Evolutionary conservation across 768 basidiomycete genomes (phyloP), one percentile per base, ranked within the genome.

Genomic region (Suillus alpinus): DNA sequence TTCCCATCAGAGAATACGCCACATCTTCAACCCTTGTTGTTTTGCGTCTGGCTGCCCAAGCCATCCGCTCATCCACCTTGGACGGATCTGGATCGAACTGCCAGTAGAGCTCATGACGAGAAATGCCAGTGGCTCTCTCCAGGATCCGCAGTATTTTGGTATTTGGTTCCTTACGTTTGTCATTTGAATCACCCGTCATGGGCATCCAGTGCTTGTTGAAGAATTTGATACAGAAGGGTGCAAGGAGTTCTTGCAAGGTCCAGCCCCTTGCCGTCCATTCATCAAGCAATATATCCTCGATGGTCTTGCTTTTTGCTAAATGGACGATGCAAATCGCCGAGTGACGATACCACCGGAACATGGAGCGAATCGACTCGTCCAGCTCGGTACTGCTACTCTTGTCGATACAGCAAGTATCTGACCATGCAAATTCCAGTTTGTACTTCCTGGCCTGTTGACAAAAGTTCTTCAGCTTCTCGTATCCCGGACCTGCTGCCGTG

Each of bases 1-100:
- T 36, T 16, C 60, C 65, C 53, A 67, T 51, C 20, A 67, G 46
- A 1, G 61, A 66, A 41, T 67, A 67, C 20, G 65, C 63, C 10
- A 40, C 41, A 34, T 67, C 66, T 41, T 66, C 66, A 20, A 31
- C 44, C 31, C 63, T 37, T n/a, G 63, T 64, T 26, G 66, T 67
- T 13, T 36, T 60, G 47, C 66, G 43, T 10, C 50, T 53, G 12
- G 66, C 59, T n/a, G 65, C 66, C 65, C 66, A 66, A 4, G 39
- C 37, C 46, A 66, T 59, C 26, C 57, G 41, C 32, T 56, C 49
- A 50, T 50, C 49, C 49, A 50, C 49, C 29, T 50, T 50, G 49
- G 10, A 3, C 18, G 49, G 49, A n/a, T 29, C 18, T 31, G 49
- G 49, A n/a, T 10, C n/a, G 10, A 50, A 50, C 18, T 50, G 16